A percentile compares a stretch with the other conserved stretches of the same genome.
phyloP scores from a whole-genome alignment of 345 rosid genomes.

The Salix dunnii region DNA sequence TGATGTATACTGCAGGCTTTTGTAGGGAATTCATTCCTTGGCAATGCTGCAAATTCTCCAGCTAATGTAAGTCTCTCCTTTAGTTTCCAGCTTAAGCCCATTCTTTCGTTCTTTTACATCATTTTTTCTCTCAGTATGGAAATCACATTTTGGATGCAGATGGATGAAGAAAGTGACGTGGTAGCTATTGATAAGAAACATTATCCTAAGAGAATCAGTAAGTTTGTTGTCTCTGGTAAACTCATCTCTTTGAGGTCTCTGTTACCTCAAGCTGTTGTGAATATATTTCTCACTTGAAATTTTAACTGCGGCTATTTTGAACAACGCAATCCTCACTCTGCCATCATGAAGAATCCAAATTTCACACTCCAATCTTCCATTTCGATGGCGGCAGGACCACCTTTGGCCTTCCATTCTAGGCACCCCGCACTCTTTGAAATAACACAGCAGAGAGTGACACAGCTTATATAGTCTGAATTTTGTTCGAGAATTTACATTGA shows the following conservation, averaged over 20 bases:
- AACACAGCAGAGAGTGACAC: background rate
- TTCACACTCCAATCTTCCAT: background rate
- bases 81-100: no score
- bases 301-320: background rate
- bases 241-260: background rate
- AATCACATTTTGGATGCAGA: slow-evolving; percentile 6
- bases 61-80: slow-evolving; percentile 12
- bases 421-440: no score
- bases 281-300: background rate
- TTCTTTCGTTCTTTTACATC: background rate
- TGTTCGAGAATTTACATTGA: background rate
- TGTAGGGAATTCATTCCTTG: slow-evolving; percentile 15
- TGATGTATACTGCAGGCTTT: slow-evolving; percentile 19
- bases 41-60: slow-evolving; percentile 10
- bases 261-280: background rate
- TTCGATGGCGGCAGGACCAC: background rate
- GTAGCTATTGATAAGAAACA: slow-evolving; percentile 20
- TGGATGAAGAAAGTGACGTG: slow-evolving; percentile 16
- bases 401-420: no score
- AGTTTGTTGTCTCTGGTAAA: background rate
- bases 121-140: no score
- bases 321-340: background rate
- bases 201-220: slow-evolving; percentile 36
- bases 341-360: background rate
- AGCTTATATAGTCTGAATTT: background rate